Conservation (phyloP, 306 rosid genomes). For the Trichosanthes truncata region DNA sequence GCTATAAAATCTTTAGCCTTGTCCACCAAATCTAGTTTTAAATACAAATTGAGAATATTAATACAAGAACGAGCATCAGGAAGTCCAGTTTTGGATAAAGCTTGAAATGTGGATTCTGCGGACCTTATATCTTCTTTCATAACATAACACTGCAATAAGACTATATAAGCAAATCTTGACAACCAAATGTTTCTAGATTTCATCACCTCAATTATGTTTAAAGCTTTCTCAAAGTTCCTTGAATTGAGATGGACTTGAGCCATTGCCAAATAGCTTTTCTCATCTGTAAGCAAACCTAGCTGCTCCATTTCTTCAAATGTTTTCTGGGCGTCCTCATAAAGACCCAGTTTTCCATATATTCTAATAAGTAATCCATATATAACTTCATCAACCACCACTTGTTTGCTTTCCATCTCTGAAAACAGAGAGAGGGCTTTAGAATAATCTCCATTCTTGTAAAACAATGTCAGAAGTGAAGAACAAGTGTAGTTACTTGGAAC, state of each 20-base stretch:
- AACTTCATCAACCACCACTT: constrained; percentile 71
- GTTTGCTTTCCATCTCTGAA: constrained; percentile 59
- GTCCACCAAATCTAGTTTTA: constrained; percentile 38
- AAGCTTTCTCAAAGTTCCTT: constrained; percentile 56
- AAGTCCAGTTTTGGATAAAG: constrained; percentile 62
- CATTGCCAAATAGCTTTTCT: constrained; percentile 87
- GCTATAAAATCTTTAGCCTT: constrained; percentile 58
- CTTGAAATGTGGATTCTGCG: constrained; percentile 56
- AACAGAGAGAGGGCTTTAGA: constrained; percentile 83
- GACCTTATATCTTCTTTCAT: constrained; percentile 64
- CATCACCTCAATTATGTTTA: constrained; percentile 60
- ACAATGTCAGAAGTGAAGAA: constrained; percentile 76
- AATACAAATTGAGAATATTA: constrained; percentile 65
- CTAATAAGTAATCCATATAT: constrained; percentile 87
- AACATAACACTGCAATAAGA: constrained; percentile 71
- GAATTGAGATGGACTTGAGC: constrained; percentile 82
- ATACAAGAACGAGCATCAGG: constrained; percentile 86
- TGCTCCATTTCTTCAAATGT: constrained; percentile 64
- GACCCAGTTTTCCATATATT: constrained; percentile 84
- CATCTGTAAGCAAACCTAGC: constrained; percentile 57
- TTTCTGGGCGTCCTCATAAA: constrained; percentile 66
- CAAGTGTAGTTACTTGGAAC: constrained; percentile 80
- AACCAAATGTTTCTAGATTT: constrained; percentile 55
- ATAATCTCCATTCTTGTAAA: constrained; percentile 73
- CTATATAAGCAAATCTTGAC: constrained; percentile 80